These are phyloP conservation scores for Endotrypanum monterogeii DNA, from an alignment of 208 protist genomes.

Conservation along the genomic window DNA sequence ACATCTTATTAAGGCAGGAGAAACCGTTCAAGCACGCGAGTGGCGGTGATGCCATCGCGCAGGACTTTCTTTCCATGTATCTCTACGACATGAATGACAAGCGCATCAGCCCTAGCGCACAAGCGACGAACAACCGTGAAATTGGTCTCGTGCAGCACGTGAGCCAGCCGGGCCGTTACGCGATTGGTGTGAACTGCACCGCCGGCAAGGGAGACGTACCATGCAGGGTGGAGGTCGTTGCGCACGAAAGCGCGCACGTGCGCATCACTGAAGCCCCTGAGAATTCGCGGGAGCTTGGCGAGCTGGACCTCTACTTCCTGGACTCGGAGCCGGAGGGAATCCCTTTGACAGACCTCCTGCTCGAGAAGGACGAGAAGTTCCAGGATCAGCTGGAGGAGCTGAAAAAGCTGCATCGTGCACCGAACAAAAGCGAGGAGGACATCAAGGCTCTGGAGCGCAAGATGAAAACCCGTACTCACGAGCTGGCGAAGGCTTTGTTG, in stretches of 20 bases:
- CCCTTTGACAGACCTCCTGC: conserved; percentile 52
- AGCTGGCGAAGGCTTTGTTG: conserved; percentile 51
- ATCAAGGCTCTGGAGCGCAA: conserved; percentile 46
- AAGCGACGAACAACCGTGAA: conserved; percentile 78
- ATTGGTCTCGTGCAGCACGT: conserved; percentile 71
- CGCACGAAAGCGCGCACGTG: conserved; percentile 56
- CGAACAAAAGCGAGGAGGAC: conserved; percentile 30
- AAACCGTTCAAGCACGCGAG: conserved; percentile 59
- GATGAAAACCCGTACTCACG: conserved; percentile 53
- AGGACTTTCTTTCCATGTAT: conserved; percentile 80
- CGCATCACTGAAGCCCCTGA: conserved; percentile 72
- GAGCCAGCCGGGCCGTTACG: conserved; percentile 61
- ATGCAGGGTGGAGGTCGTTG: conserved; percentile 69
- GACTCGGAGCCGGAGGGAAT: conserved; percentile 69
- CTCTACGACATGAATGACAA: conserved; percentile 73
- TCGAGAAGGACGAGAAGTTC: conserved; percentile 59
- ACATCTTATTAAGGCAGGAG: conserved; percentile 76
- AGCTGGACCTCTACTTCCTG: conserved; percentile 75
- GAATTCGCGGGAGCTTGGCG: conserved; percentile 58
- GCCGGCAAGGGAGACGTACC: conserved; percentile 55
- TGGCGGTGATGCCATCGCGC: conserved; percentile 62
- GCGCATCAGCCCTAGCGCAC: conserved; percentile 50
- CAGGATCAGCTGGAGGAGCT: conserved; percentile 51
- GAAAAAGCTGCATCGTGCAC: conserved; percentile 42
- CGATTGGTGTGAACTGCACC: conserved; percentile 66